A percentile compares a stretch with the other conserved stretches of the same genome.
These are phyloP conservation scores for Eucalyptus cloeziana DNA, from an alignment of 345 rosid genomes.

Conservation along the genomic window DNA sequence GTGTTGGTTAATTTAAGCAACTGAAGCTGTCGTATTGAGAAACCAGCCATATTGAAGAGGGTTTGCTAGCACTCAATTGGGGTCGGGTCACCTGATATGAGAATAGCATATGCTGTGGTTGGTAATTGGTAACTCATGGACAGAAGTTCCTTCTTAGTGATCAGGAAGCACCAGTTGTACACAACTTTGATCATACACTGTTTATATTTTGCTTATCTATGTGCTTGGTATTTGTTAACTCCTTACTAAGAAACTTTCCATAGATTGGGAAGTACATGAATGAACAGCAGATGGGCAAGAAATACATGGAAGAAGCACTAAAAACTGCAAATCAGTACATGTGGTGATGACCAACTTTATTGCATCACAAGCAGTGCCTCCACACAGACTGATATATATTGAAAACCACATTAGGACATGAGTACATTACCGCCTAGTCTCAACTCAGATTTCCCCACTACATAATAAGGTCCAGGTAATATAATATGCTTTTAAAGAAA, in stretches of 20 bases:
- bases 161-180: background rate
- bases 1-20: background rate
- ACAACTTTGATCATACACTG: background rate
- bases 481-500: background rate
- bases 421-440: background rate
- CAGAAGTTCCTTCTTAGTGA: background rate
- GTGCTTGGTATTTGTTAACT: background rate
- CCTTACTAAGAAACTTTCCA: background rate
- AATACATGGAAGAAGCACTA: background rate
- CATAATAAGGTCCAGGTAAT: background rate
- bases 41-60: background rate
- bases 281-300: background rate
- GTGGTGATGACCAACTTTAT: background rate
- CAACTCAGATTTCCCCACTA: background rate
- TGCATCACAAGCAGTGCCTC: background rate
- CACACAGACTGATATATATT: background rate
- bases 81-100: background rate
- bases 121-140: background rate
- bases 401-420: background rate
- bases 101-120: background rate
- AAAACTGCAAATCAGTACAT: background rate
- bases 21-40: background rate
- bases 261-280: background rate
- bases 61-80: background rate
- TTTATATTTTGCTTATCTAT: background rate